A percentile compares a stretch with the other conserved stretches of the same genome.
Conservation (phyloP, 208 protist genomes). For the Sergeia podlipaevii region DNA sequence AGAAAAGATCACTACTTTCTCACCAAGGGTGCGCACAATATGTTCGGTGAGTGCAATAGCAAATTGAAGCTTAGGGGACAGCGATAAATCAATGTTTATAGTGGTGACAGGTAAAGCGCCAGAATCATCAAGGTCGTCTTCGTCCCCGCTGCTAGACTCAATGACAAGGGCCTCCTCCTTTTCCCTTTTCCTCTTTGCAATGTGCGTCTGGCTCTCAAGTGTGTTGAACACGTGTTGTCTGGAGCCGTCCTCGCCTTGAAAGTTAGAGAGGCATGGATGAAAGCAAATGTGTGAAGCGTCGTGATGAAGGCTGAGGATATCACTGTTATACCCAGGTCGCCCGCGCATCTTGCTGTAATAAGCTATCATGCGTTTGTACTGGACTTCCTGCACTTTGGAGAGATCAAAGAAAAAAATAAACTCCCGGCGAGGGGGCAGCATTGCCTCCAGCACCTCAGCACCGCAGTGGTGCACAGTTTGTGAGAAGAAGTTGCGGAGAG, state of each 20-base stretch:
- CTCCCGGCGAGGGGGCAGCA: constrained; percentile 64
- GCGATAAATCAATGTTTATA: constrained; percentile 17
- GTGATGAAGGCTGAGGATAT: constrained; percentile 47
- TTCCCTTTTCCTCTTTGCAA: neutral
- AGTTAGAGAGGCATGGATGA: constrained; percentile 35
- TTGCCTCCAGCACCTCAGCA: constrained; percentile 58
- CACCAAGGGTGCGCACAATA: constrained; percentile 32
- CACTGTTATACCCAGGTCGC: neutral
- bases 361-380: constrained; percentile 63
- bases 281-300: constrained; percentile 68
- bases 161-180: neutral
- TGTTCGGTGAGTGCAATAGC: constrained; percentile 42
- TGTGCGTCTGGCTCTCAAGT: too few species aligned
- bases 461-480: constrained; percentile 68
- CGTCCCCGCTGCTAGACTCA: constrained; percentile 11
- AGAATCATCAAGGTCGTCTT: too few species aligned
- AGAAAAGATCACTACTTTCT: constrained; percentile 87
- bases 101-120: too few species aligned
- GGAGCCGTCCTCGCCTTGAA: neutral
- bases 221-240: too few species aligned
- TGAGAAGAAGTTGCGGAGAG: constrained; percentile 64
- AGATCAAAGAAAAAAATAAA: constrained; percentile 65
- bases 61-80: constrained; percentile 70
- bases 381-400: constrained; percentile 47
- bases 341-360: neutral